Evolutionary conservation across 768 basidiomycete species (phyloP), one percentile per base, ranked within the genome.

Genomic region (Dioszegia crocea): DNA sequence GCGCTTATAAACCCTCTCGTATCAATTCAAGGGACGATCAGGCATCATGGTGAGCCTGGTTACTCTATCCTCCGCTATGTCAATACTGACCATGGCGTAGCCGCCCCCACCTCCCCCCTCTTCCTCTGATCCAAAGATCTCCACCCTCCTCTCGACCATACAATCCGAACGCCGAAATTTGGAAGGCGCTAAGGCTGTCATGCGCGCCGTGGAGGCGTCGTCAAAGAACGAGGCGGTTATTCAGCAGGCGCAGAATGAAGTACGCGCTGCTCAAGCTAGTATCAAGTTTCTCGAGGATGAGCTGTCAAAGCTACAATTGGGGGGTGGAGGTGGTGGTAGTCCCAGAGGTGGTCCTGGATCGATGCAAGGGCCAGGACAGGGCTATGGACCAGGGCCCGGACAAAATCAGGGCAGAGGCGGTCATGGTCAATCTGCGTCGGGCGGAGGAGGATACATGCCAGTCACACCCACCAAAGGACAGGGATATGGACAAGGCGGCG

Each of bases 211-310:
- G 16, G 74, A 77, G 61, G 70, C 70, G 0, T 77, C 75, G 17
- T 75, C 74, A 4, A 61, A 63, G 19, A 77, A 77, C 50, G 75
- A 77, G 62, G 75, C 74, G 2, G 75, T 77, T 44, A 77, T 77
- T 44, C 72, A 75, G 52, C 75, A 77, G 53, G 75, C 75, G 48
- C 75, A 77, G 39, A 77, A 77, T 50, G 75, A 77, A 51, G 75
- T 77, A 36, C 62, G 75, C 24, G 59, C 68, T 21, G 75, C 75
- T 9, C 74, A 75, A 57, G 72, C 70, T 3, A 69, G 68, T 16
- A 77, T 77, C 55, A 67, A 67, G 43, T 77, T 75, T 56, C 50
- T 77, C 36, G 75, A 77, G 46, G 72, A 75, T 63, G 74, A 77
- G 56, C 50, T 77, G 56, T 65, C 70, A 10, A 75, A 77, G 49